Base-by-base conservation (phyloP, 768 basidiomycete species). In the Russula griseocarnosa region DNA sequence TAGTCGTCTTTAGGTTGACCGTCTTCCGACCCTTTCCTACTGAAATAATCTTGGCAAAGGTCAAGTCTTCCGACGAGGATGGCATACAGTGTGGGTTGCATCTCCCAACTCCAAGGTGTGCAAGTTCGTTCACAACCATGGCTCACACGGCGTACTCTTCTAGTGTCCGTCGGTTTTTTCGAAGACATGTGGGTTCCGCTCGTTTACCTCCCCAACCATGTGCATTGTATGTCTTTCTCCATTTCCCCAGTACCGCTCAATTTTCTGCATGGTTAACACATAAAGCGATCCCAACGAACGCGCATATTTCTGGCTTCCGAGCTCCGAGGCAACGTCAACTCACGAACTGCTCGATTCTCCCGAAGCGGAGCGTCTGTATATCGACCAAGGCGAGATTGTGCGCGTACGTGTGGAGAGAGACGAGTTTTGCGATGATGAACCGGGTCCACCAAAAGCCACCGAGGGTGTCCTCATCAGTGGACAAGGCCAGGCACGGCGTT, bases 81-180 rank as follows among this genome's bases (percentile, higher is more conserved):
- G 90, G 91, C 13, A 86, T 98, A 66, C 81, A 92, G 74, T 74
- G 96, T 95, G 67, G 49, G 90, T 36, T 8, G 1, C 46, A 46
- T 1, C 42, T 10, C 22, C n/a, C 46, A 11, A 47, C 22, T 5
- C 22, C 22, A 47, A 22, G 6, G 8, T 40, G 8, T 40, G 16
- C 36, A 11, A 42, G 13, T 47, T 30, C 11, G 30, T 7, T 16
- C 54, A 42, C 26, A 14, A 61, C 57, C 22, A 61, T 50, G 34
- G 36, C 60, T 51, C 24, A 60, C 38, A 11, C n/a, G n/a, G n/a
- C n/a, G 14, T 14, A 7, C 9, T 50, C 18, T 69, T 8, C 10
- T 5, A 96, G 94, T 96, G 30, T 84, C 88, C 24, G 74, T 97
- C 20, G 90, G 88, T 22, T 98, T 98, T 79, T 98, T 98, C 70